phyloP scores from a whole-genome alignment of 164 flowering plant species.

The Akebia trifoliata region DNA sequence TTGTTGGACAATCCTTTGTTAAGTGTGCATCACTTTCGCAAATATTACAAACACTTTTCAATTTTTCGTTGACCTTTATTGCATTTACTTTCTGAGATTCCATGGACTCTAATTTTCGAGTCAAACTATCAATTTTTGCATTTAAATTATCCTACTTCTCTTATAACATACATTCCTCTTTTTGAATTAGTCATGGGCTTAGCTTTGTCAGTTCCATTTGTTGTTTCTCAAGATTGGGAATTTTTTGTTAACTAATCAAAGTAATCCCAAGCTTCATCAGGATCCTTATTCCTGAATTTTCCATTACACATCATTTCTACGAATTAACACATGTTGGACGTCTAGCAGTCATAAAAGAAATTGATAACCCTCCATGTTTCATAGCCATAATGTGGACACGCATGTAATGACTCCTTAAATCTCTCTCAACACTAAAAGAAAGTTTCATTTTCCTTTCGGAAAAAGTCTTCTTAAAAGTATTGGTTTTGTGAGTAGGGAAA shows the following conservation, averaged over 20 bases:
- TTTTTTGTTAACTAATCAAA: slow-evolving; percentile 2
- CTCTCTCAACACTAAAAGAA: neutral
- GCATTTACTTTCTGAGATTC: no score
- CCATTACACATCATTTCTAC: slow-evolving; percentile 13
- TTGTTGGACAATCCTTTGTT: neutral
- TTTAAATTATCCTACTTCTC: slow-evolving; percentile 1
- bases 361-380: neutral
- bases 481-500: neutral
- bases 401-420: slow-evolving; percentile 7
- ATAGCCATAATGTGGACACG: slow-evolving; percentile 7
- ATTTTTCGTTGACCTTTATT: no score
- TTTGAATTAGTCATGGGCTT: neutral
- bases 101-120: neutral
- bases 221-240: slow-evolving; percentile 5
- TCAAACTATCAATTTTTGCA: neutral
- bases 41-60: slow-evolving; percentile 1
- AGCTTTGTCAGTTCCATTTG: neutral
- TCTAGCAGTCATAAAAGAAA: slow-evolving; percentile 1
- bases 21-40: neutral
- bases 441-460: slow-evolving; percentile 5
- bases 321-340: slow-evolving; percentile 1
- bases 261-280: neutral
- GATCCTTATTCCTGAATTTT: neutral
- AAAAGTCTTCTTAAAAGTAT: slow-evolving; percentile 4
- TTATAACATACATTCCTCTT: neutral